Evolutionary conservation across 1,284 basidiomycete genomes (phyloP).

Genomic region (Abortiporus biennis): DNA sequence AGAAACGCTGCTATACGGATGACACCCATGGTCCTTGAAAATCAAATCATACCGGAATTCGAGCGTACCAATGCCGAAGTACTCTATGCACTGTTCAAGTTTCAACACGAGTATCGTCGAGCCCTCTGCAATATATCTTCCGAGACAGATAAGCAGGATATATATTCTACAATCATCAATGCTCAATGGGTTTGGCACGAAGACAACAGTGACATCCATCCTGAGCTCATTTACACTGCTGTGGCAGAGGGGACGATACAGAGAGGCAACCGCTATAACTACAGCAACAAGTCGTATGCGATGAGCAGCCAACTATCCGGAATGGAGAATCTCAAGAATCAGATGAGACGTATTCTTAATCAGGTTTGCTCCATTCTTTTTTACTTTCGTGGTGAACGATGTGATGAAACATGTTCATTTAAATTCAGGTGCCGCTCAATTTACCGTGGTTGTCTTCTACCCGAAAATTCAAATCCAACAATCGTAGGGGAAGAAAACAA

Average conservation of each 20-base stretch:
- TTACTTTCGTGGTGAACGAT: too few relatives aligned
- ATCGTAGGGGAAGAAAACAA: too few relatives aligned
- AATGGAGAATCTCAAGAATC: too few relatives aligned
- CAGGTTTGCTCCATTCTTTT: too few relatives aligned
- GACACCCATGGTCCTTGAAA: not conserved
- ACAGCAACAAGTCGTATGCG: not conserved
- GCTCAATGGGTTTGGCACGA: not conserved
- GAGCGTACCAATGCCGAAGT: not conserved
- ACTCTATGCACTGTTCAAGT: not conserved
- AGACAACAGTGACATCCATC: not conserved
- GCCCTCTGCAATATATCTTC: not conserved
- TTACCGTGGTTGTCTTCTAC: too few relatives aligned
- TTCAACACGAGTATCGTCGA: not conserved
- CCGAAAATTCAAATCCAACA: too few relatives aligned
- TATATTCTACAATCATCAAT: not conserved
- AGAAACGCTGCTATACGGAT: not conserved
- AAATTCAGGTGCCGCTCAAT: too few relatives aligned
- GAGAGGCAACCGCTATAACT: too few relatives aligned
- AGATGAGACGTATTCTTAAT: too few relatives aligned
- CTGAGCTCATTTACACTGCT: not conserved
- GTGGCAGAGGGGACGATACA: not conserved
- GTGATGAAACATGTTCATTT: too few relatives aligned
- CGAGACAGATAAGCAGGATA: not conserved
- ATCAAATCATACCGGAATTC: not conserved
- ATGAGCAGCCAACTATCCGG: not conserved